These are phyloP conservation scores for Chrysophaeum taylorii DNA, from an alignment of 352 stramenopile species.

Conservation along the genomic window DNA sequence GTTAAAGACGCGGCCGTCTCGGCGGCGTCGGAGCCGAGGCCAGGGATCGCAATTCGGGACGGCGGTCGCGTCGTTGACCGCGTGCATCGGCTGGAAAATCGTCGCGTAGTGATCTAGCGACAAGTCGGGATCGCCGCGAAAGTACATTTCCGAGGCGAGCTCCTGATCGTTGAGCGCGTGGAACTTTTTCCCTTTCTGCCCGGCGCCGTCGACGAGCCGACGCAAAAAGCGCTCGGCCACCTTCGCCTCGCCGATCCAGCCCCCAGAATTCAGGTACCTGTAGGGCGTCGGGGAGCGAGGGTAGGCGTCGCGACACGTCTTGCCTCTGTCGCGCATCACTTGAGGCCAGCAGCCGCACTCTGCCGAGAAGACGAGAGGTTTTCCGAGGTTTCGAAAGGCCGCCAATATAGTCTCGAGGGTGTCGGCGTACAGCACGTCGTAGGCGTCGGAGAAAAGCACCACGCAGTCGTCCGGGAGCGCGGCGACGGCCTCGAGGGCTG, in stretches of 20 bases:
- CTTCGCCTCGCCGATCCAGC: not conserved
- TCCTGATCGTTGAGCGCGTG: conserved; percentile 28
- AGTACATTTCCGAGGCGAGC: conserved; percentile 23
- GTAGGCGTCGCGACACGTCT: conserved; percentile 20
- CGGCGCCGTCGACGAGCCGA: not conserved
- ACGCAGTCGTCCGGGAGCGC: conserved; percentile 17
- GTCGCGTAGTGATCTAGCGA: conserved; percentile 16
- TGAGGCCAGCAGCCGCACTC: conserved; percentile 26
- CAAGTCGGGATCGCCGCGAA: conserved; percentile 8
- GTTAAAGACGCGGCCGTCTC: not conserved
- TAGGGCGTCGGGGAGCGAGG: conserved; percentile 18
- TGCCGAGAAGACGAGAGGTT: not conserved
- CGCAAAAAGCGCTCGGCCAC: not conserved
- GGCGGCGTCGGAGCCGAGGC: too few relatives aligned
- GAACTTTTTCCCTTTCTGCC: not conserved
- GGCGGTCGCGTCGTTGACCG: not conserved
- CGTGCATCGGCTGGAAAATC: conserved; percentile 22
- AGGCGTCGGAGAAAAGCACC: conserved; percentile 25
- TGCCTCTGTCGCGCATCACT: conserved; percentile 23
- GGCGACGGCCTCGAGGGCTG: conserved; percentile 11
- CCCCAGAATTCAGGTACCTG: conserved; percentile 24
- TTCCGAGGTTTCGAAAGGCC: not conserved
- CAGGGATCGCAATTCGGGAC: not conserved
- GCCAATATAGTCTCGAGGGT: not conserved
- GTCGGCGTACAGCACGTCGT: conserved; percentile 17